Percentiles rank a stretch among this genome's conserved stretches.
Evolutionary conservation across 108 stramenopile genomes (phyloP).

Genomic region (Pseudonitzschia pungens): DNA sequence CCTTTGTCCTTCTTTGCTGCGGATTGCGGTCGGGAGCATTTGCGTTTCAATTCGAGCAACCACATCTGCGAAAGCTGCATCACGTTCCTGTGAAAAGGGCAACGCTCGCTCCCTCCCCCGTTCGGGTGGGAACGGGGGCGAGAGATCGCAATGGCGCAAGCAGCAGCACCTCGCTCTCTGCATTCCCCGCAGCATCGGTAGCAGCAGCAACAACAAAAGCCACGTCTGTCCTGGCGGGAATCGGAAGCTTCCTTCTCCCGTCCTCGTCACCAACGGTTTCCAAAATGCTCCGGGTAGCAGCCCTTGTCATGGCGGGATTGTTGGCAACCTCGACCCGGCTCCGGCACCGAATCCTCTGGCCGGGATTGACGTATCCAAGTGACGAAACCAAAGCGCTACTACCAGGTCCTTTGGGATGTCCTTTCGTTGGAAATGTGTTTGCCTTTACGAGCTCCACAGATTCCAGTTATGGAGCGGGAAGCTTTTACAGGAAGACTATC

Average conservation of each 20-base stretch:
- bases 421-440: slow-evolving; percentile 18
- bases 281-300: neutral
- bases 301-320: neutral
- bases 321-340: neutral
- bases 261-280: neutral
- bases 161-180: no score
- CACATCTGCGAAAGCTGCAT: no score
- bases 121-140: no score
- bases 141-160: no score
- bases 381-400: neutral
- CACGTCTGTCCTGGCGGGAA: no score
- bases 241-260: neutral
- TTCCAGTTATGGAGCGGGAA: neutral
- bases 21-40: no score
- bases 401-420: slow-evolving; percentile 31
- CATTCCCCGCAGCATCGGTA: neutral
- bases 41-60: no score
- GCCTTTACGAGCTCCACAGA: neutral
- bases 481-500: neutral
- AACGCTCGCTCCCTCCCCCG: no score
- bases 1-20: no score
- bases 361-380: slow-evolving; percentile 1
- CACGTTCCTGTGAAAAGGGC: no score
- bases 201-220: no score
- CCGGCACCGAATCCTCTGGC: neutral